Evolutionary conservation across 495 filamentous ascomycete species (phyloP).

Genomic region (Talaromyces borbonicus): DNA sequence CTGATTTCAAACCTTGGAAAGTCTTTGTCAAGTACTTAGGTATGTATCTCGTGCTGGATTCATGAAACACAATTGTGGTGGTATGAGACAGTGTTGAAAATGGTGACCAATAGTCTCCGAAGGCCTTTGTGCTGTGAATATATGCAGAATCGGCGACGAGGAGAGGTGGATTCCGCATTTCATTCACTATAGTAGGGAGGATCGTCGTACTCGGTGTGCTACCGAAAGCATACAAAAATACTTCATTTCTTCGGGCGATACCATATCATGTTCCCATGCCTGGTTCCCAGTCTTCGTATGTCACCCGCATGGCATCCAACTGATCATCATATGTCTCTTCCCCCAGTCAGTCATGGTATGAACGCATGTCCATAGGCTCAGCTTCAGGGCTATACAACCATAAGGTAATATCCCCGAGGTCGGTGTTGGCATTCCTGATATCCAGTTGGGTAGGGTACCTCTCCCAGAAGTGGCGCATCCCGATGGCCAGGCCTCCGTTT

Average conservation of each 20-base stretch:
- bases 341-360: conserved; percentile 40
- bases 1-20: neutral
- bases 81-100: neutral
- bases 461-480: conserved; percentile 43
- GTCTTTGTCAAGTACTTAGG: neutral
- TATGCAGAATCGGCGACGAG: conserved; percentile 27
- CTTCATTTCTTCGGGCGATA: conserved; percentile 36
- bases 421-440: conserved; percentile 24
- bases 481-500: conserved; percentile 35
- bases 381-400: conserved; percentile 43
- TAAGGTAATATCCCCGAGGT: conserved; percentile 30
- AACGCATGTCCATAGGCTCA: conserved; percentile 35
- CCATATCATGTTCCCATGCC: conserved; percentile 38
- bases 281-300: conserved; percentile 43
- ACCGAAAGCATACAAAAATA: conserved; percentile 33
- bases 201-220: conserved; percentile 26
- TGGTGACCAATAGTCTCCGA: conserved; percentile 33
- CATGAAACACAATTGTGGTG: conserved; percentile 1
- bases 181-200: conserved; percentile 18
- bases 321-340: conserved; percentile 37
- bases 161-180: conserved; percentile 27
- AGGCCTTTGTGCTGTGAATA: conserved; percentile 29
- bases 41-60: conserved; percentile 6
- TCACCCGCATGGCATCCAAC: conserved; percentile 41
- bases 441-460: conserved; percentile 38